These are phyloP conservation scores for Limnomonas spitsbergensis DNA, from an alignment of 139 green algal species.

Conservation along the genomic window DNA sequence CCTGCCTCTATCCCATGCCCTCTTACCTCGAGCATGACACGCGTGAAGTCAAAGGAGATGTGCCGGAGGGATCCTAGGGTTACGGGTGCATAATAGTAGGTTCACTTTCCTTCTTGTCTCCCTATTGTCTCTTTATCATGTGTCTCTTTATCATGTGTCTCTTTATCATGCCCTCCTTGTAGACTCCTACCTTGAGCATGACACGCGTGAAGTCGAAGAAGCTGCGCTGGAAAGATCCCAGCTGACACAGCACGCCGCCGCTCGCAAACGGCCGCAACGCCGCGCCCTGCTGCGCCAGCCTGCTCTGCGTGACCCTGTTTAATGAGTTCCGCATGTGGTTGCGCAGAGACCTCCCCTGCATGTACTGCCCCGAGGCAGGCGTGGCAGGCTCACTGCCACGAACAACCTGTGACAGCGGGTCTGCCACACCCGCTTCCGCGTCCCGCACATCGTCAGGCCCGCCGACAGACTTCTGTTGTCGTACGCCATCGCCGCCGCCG, in stretches of 20 bases:
- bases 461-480: too few species aligned
- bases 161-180: not conserved
- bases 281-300: not conserved
- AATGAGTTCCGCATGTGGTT: not conserved
- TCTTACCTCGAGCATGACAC: slow-evolving; percentile 26
- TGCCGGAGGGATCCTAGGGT: slow-evolving; percentile 39
- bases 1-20: not conserved
- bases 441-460: too few species aligned
- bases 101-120: too few species aligned
- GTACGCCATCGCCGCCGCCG: too few species aligned
- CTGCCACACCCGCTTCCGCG: too few species aligned
- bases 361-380: too few species aligned
- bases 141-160: slow-evolving; percentile 29
- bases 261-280: slow-evolving; percentile 37
- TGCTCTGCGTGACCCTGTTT: not conserved
- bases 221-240: slow-evolving; percentile 36
- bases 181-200: slow-evolving; percentile 23
- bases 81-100: too few species aligned
- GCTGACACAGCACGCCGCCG: slow-evolving; percentile 30
- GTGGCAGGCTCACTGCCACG: too few species aligned
- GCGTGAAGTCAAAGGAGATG: slow-evolving; percentile 40
- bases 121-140: too few species aligned
- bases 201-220: slow-evolving; percentile 42
- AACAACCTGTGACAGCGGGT: too few species aligned
- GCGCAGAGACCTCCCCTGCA: too few species aligned